Evolutionary conservation across 805 yeast species (phyloP).

Genomic region (Jamesozyma rosinii): DNA sequence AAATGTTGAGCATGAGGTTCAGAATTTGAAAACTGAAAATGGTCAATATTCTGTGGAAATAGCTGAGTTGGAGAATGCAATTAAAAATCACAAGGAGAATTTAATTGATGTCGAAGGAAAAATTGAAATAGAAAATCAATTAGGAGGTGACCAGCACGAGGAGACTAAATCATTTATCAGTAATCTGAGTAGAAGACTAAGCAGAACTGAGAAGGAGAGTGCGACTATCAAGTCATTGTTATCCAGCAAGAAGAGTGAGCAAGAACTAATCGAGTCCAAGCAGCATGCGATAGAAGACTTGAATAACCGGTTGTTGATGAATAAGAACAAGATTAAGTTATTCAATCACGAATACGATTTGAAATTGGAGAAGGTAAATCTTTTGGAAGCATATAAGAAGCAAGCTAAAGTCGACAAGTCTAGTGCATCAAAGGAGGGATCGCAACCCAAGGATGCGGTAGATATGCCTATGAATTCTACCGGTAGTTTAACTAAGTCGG

Average conservation of each 20-base stretch:
- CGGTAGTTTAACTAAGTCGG: background rate
- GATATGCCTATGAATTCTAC: constrained; percentile 4
- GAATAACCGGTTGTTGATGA: constrained; percentile 29
- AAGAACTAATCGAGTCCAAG: constrained; percentile 20
- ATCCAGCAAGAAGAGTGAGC: constrained; percentile 24
- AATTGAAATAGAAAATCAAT: constrained; percentile 16
- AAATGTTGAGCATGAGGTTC: constrained; percentile 29
- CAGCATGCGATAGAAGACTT: constrained; percentile 23
- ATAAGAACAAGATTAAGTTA: constrained; percentile 30
- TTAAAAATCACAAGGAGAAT: constrained; percentile 29
- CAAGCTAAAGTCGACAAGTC: background rate
- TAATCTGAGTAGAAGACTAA: constrained; percentile 11
- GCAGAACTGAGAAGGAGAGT: constrained; percentile 16
- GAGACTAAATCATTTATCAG: constrained; percentile 15
- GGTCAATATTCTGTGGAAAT: constrained; percentile 29
- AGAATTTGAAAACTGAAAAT: background rate
- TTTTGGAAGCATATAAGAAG: constrained; percentile 1
- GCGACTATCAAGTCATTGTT: constrained; percentile 24
- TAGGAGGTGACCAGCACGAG: background rate
- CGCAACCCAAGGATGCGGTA: background rate
- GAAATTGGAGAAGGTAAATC: constrained; percentile 27
- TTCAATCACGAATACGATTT: constrained; percentile 28
- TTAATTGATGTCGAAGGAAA: constrained; percentile 26
- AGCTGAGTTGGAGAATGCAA: constrained; percentile 32
- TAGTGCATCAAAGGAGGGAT: background rate